Base-by-base conservation (phyloP, 257 asterid genomes). In the Perilla frutescens region DNA sequence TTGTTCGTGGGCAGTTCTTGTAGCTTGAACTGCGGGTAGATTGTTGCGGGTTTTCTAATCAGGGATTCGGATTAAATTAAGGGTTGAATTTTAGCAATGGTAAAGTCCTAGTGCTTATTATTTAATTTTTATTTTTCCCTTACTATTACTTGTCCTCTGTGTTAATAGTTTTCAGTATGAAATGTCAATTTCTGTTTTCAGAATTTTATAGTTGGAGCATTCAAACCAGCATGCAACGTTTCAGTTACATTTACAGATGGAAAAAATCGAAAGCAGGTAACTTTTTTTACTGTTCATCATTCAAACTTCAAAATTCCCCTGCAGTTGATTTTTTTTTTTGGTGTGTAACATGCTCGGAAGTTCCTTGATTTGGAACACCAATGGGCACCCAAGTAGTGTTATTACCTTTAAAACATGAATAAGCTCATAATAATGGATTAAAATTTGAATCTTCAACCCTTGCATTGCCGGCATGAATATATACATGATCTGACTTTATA, bases 141-240 rank as follows among this genome's bases (percentile, higher is more conserved):
- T 59, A 5, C 9, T 50, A 41, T 47, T 45, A 6, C 45, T 14
- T 34, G 31, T 48, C 34, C 1, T 39, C 14, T 61, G 45, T 66
- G 54, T 36, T 57, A 7, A 10, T 72, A 47, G 26, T 62, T 48
- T 51, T 68, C 40, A 15, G 61, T 50, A 3, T 60, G 48, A 37
- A 13, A 12, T 66, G 41, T 66, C 3, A 13, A 31, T 67, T 65
- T 65, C 29, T 72, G 61, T 53, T 73, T 55, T 61, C 89, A 92
- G 98, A 92, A 92, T 86, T 92, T 77, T 80, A 85, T 92, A 62
- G 84, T 92, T 73, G 98, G 98, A 48, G 98, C 98, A 45, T 92
- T 92, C 82, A 92, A 92, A 83, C 96, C 98, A 8, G 96, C 96
- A 57, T 92, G 98, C 92, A 85, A 87, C 81, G 71, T 92, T 80